Percentiles rank a stretch among this genome's conserved stretches.
Conservation (phyloP, 176 grass and related monocot genomes). For the Triticum urartu region DNA sequence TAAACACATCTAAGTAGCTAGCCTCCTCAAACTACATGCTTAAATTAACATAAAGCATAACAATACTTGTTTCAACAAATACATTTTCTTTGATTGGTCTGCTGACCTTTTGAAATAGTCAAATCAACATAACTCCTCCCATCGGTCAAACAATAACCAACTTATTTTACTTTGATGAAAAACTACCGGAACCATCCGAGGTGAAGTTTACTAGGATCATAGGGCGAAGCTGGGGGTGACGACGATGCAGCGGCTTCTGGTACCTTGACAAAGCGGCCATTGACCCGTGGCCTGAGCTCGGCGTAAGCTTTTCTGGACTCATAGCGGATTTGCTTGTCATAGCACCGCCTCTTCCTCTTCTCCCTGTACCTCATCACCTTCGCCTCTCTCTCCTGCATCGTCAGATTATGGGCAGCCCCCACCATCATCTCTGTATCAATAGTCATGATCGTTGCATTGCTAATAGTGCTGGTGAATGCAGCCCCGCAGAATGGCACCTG, state of each 20-base stretch:
- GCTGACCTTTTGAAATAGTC: neutral
- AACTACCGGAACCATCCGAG: conserved; percentile 29
- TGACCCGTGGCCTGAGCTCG: conserved; percentile 61
- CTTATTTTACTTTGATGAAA: neutral
- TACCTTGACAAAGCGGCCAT: conserved; percentile 63
- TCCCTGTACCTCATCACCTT: conserved; percentile 74
- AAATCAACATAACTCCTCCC: neutral
- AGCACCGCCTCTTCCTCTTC: conserved; percentile 61
- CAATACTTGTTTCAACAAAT: neutral
- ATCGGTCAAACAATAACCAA: neutral
- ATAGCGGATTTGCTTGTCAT: conserved; percentile 65
- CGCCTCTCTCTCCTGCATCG: conserved; percentile 32
- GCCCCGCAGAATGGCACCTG: too few relatives aligned
- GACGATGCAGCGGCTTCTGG: neutral
- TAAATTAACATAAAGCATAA: too few relatives aligned
- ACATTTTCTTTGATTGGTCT: neutral
- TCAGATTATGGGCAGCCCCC: neutral
- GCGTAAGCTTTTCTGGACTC: conserved; percentile 65
- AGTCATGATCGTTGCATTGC: neutral
- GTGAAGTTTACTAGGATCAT: conserved; percentile 45
- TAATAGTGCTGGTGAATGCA: neutral
- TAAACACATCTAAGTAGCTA: too few relatives aligned
- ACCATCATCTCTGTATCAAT: neutral
- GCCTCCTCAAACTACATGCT: too few relatives aligned
- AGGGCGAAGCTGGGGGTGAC: neutral